phyloP scores from a whole-genome alignment of 2,329 filamentous ascomycete species.

The Penicillium capsulatum region DNA sequence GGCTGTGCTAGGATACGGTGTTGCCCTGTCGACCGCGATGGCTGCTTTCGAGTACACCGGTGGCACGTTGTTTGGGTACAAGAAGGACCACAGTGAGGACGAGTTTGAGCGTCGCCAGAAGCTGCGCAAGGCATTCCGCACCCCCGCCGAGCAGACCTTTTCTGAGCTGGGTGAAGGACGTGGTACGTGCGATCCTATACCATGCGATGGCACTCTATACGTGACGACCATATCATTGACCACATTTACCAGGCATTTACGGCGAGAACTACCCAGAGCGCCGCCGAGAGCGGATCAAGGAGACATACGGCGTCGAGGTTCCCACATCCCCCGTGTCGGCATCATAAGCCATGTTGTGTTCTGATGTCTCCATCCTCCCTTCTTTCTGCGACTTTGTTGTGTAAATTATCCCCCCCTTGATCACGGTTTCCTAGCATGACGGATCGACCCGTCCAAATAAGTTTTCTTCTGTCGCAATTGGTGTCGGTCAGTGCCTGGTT shows the following conservation, averaged over 20 bases:
- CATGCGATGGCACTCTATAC: too few species aligned
- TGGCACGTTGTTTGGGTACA: slow-evolving; percentile 55
- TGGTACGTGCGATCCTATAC: slow-evolving; percentile 56
- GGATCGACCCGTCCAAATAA: slow-evolving; percentile 18
- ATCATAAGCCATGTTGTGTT: slow-evolving; percentile 32
- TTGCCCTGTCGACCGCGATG: slow-evolving; percentile 55
- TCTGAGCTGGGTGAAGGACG: slow-evolving; percentile 79
- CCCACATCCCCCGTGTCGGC: slow-evolving; percentile 53
- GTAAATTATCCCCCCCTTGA: slow-evolving; percentile 29
- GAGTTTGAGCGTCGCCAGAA: slow-evolving; percentile 74
- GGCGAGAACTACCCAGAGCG: slow-evolving; percentile 80
- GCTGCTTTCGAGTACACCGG: slow-evolving; percentile 66
- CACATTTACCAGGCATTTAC: slow-evolving; percentile 82
- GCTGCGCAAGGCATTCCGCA: slow-evolving; percentile 67
- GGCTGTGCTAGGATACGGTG: slow-evolving; percentile 65
- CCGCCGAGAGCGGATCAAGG: slow-evolving; percentile 73
- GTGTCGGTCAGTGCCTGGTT: too few species aligned
- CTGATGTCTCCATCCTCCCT: slow-evolving; percentile 19
- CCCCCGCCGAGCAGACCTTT: slow-evolving; percentile 74
- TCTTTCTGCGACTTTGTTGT: slow-evolving; percentile 23
- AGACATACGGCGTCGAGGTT: slow-evolving; percentile 84
- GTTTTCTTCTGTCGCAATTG: slow-evolving; percentile 12
- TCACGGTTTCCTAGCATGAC: slow-evolving; percentile 22
- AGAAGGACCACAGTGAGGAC: slow-evolving; percentile 56
- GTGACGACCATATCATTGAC: too few species aligned